Conservation (phyloP, 805 yeast species). For the Candida sphagnicola region DNA sequence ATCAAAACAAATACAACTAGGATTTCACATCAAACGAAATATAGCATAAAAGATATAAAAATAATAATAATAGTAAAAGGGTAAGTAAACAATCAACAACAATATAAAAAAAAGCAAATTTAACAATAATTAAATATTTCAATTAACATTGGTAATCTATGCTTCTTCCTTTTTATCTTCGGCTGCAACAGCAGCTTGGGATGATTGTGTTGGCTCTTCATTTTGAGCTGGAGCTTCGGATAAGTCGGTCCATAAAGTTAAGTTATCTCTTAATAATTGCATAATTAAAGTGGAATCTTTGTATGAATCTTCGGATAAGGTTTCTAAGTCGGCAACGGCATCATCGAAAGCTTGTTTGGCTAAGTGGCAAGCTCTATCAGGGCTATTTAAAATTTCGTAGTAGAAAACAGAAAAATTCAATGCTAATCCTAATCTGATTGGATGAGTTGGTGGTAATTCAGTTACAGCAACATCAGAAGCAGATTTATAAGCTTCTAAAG, state of each 20-base stretch:
- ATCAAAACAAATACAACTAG: background rate
- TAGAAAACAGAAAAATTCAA: slow-evolving; percentile 96
- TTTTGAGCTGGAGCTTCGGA: slow-evolving; percentile 61
- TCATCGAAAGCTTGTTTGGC: slow-evolving; percentile 99
- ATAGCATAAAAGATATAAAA: slow-evolving; percentile 4
- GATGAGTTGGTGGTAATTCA: slow-evolving; percentile 97
- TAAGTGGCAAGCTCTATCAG: slow-evolving; percentile 97
- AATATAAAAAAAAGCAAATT: slow-evolving; percentile 4
- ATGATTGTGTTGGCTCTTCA: slow-evolving; percentile 23
- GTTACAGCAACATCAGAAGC: slow-evolving; percentile 97
- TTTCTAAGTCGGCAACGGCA: slow-evolving; percentile 97
- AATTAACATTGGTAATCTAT: slow-evolving; percentile 1
- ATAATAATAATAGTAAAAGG: slow-evolving; percentile 2
- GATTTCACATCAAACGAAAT: slow-evolving; percentile 3
- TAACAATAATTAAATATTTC: slow-evolving; percentile 1
- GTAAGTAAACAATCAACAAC: slow-evolving; percentile 3
- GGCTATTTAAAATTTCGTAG: slow-evolving; percentile 96
- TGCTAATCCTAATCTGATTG: slow-evolving; percentile 96
- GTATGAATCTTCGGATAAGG: slow-evolving; percentile 96
- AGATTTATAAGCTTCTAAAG: slow-evolving; percentile 90
- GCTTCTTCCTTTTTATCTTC: slow-evolving; percentile 11
- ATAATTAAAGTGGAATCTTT: slow-evolving; percentile 97
- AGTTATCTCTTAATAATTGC: slow-evolving; percentile 98
- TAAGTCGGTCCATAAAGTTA: slow-evolving; percentile 98
- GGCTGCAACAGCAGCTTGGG: slow-evolving; percentile 16